Conservation (phyloP, 23 red algal species). For the Gracilaria gracilis region DNA sequence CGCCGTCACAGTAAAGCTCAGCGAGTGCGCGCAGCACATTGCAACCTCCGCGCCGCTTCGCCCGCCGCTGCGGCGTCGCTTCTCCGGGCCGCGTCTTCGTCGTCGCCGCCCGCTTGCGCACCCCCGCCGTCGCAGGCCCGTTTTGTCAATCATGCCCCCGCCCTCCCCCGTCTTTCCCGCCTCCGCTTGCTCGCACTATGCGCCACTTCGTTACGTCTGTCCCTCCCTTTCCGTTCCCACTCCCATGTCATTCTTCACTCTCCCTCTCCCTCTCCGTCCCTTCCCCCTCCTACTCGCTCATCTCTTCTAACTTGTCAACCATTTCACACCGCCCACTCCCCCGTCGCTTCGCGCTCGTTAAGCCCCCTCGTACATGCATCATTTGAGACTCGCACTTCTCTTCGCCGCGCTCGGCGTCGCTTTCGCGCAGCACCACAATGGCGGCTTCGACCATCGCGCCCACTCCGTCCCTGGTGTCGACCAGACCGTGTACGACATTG, state of each 20-base stretch:
- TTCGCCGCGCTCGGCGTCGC: slow-evolving; percentile 25
- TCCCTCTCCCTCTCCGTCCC: background rate
- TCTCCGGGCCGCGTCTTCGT: too few relatives aligned
- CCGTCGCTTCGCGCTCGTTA: slow-evolving; percentile 19
- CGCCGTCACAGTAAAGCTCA: background rate
- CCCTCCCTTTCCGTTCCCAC: background rate
- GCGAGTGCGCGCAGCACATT: background rate
- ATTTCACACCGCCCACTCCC: background rate
- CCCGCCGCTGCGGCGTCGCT: too few relatives aligned
- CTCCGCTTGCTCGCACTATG: background rate
- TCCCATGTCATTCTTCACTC: background rate
- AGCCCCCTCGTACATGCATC: slow-evolving; percentile 23
- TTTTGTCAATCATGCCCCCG: background rate
- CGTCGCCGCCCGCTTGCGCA: too few relatives aligned
- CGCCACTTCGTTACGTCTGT: slow-evolving; percentile 35
- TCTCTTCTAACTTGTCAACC: background rate
- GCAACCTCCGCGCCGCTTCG: background rate
- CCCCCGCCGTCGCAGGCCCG: too few relatives aligned
- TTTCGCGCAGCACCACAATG: slow-evolving; percentile 9
- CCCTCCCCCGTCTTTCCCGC: background rate
- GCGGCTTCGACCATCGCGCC: slow-evolving; percentile 72
- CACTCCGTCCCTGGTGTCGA: slow-evolving; percentile 61
- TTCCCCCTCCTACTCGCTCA: background rate
- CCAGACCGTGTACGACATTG: slow-evolving; percentile 64
- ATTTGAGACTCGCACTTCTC: background rate